A percentile compares a stretch with the other conserved stretches of the same genome.
These are phyloP conservation scores for Rhypophila decipiens DNA, from an alignment of 495 filamentous ascomycete species.

Conservation along the genomic window DNA sequence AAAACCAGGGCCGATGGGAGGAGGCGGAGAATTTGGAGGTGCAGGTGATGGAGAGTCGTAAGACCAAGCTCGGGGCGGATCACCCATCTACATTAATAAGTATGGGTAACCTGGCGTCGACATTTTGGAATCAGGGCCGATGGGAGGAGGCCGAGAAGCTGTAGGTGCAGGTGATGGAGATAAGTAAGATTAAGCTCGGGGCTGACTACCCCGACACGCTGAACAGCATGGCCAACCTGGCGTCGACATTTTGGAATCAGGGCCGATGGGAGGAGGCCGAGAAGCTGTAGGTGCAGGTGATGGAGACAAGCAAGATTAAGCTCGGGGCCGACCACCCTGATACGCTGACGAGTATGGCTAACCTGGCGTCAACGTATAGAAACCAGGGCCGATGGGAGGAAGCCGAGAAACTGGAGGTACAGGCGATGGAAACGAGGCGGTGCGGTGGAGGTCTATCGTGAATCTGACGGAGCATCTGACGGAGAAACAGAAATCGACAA, in stretches of 20 bases:
- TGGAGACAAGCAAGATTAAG: conserved; percentile 4
- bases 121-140: conserved; percentile 1
- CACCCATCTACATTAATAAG: conserved; percentile 5
- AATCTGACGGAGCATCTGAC: no score
- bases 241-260: conserved; percentile 13
- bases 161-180: conserved; percentile 26
- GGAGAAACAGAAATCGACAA: no score
- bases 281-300: not conserved
- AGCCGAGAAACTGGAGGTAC: not conserved
- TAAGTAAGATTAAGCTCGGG: conserved; percentile 24
- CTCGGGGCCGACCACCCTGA: conserved; percentile 7
- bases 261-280: conserved; percentile 1
- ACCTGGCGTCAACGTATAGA: conserved; percentile 11
- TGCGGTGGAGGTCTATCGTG: no score
- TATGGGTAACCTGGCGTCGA: conserved; percentile 4
- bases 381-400: conserved; percentile 1
- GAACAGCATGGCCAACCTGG: conserved; percentile 34
- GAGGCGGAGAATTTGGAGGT: not conserved
- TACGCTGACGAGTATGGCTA: conserved; percentile 9
- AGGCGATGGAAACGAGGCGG: conserved; percentile 6
- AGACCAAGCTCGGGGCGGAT: conserved; percentile 11
- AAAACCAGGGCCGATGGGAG: conserved; percentile 1
- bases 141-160: conserved; percentile 1
- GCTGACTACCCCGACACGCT: conserved; percentile 34
- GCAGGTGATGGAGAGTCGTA: not conserved